Evolutionary conservation across 176 grass and related monocot genomes (phyloP).

Genomic region (Panicum miliaceum): DNA sequence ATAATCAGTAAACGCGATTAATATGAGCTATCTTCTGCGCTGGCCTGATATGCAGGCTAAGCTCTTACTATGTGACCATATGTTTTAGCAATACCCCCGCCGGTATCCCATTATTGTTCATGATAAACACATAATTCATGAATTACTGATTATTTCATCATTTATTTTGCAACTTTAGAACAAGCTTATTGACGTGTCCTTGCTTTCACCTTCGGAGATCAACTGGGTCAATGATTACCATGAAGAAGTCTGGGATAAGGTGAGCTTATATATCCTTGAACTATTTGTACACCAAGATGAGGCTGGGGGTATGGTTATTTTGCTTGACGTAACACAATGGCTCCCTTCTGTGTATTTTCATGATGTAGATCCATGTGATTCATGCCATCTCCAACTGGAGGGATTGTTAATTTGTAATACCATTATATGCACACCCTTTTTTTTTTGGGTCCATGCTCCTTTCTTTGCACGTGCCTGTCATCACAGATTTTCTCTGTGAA

Average conservation of each 20-base stretch:
- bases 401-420: not conserved
- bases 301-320: not conserved
- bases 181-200: constrained; percentile 71
- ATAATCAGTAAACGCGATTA: constrained; percentile 4
- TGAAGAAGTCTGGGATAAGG: constrained; percentile 84
- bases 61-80: not conserved
- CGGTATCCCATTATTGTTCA: constrained; percentile 5
- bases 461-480: not conserved
- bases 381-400: not conserved
- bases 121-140: constrained; percentile 5
- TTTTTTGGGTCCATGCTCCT: not conserved
- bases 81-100: not conserved
- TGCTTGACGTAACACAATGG: not conserved
- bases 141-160: constrained; percentile 16
- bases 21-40: not conserved
- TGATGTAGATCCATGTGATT: not conserved
- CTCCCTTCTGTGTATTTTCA: not conserved
- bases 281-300: constrained; percentile 8
- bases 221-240: constrained; percentile 90
- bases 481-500: not conserved
- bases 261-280: constrained; percentile 38
- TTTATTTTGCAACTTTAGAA: constrained; percentile 48
- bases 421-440: not conserved
- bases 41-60: constrained; percentile 5
- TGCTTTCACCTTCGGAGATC: constrained; percentile 75